Evolutionary conservation across 345 rosid genomes (phyloP).

Genomic region (sweet orange (Citrus sinensis)): DVS_A1.0 CM039169.1:23015501-23016000

Average conservation of each 20-base stretch:
- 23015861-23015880: slow-evolving; percentile 77
- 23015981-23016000: not conserved
- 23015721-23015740: slow-evolving; percentile 50
- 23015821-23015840: slow-evolving; percentile 93
- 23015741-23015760: slow-evolving; percentile 55
- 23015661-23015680: not conserved
- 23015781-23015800: slow-evolving; percentile 87
- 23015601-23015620: not conserved
- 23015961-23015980: not conserved
- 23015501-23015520: not conserved
- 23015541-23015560: not conserved
- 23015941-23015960: not conserved
- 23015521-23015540: not conserved
- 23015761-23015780: slow-evolving; percentile 90
- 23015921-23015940: not conserved
- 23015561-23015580: not conserved
- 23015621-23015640: not conserved
- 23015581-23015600: not conserved
- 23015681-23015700: not conserved
- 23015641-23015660: not conserved
- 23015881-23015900: slow-evolving; percentile 97
- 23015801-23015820: slow-evolving; percentile 87
- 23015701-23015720: not conserved
- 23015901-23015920: slow-evolving; percentile 34
- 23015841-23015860: slow-evolving; percentile 73